Conservation (phyloP, 1,284 basidiomycete species). For the Cryptococcus maquisensis region DNA sequence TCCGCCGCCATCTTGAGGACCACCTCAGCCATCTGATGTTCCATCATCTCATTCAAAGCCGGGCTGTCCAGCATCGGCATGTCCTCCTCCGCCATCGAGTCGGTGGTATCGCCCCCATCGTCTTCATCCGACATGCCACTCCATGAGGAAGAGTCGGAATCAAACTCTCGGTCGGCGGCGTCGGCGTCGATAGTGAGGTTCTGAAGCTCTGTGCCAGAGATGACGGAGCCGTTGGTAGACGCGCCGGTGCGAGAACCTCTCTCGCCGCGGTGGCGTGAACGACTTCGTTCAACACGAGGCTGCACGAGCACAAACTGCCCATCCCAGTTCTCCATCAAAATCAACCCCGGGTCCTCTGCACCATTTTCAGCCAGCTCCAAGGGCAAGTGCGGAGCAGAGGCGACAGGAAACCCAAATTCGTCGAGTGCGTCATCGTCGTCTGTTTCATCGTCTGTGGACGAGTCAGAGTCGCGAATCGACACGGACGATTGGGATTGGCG, state of each 20-base stretch:
- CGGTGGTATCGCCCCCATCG: constrained; percentile 43
- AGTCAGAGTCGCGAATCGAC: constrained; percentile 27
- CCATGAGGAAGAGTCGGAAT: constrained; percentile 31
- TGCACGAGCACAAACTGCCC: constrained; percentile 45
- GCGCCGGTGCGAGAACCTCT: constrained; percentile 29
- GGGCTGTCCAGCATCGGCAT: constrained; percentile 46
- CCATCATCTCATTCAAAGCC: constrained; percentile 39
- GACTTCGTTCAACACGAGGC: constrained; percentile 29
- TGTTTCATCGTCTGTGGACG: constrained; percentile 28
- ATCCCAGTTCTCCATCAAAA: constrained; percentile 49
- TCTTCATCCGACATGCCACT: constrained; percentile 35
- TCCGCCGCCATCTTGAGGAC: constrained; percentile 13
- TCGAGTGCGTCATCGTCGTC: constrained; percentile 32
- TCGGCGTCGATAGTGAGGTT: constrained; percentile 41
- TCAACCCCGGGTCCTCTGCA: constrained; percentile 18
- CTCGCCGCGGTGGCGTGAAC: constrained; percentile 24
- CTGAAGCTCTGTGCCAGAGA: constrained; percentile 33
- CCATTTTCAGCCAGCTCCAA: constrained; percentile 5
- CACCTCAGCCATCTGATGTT: constrained; percentile 21
- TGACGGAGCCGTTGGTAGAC: constrained; percentile 31
- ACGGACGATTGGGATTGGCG: constrained; percentile 42
- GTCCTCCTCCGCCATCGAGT: constrained; percentile 47
- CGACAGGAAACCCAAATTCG: constrained; percentile 43
- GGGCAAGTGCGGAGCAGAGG: constrained; percentile 15
- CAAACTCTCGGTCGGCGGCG: constrained; percentile 24